Conservation (phyloP, 1,139 yeast genomes). For the Meyerozyma sp. region DNA sequence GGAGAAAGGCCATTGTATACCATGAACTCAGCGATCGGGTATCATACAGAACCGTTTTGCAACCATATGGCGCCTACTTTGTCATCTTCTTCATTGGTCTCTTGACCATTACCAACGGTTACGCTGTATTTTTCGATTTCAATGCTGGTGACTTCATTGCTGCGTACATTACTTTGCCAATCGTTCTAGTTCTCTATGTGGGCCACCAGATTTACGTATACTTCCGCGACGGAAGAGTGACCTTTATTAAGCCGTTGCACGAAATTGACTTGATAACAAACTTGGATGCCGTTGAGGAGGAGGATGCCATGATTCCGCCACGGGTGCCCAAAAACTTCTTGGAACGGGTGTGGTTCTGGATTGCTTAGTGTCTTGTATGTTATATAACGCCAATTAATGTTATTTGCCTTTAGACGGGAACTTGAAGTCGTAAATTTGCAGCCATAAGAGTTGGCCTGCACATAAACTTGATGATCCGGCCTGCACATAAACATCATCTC, state of each 20-base stretch:
- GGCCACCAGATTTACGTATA: slow-evolving; percentile 35
- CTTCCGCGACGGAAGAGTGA: slow-evolving; percentile 20
- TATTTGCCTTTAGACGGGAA: not conserved
- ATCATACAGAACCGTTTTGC: slow-evolving; percentile 42
- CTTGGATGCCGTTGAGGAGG: slow-evolving; percentile 34
- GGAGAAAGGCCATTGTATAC: slow-evolving; percentile 46
- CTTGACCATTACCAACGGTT: slow-evolving; percentile 54
- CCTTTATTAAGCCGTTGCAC: slow-evolving; percentile 34
- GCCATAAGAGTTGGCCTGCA: not conserved
- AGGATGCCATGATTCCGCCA: slow-evolving; percentile 25
- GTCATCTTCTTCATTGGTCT: slow-evolving; percentile 41
- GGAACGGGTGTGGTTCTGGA: slow-evolving; percentile 38
- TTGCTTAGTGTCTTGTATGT: slow-evolving; percentile 7
- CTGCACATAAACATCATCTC: not conserved
- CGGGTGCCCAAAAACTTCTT: slow-evolving; percentile 28
- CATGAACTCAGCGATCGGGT: slow-evolving; percentile 41
- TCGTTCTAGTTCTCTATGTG: slow-evolving; percentile 41
- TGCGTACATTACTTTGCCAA: slow-evolving; percentile 57
- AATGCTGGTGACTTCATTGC: slow-evolving; percentile 49
- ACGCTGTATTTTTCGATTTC: slow-evolving; percentile 49
- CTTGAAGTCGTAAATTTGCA: not conserved
- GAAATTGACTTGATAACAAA: slow-evolving; percentile 44
- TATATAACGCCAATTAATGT: not conserved
- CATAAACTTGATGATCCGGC: not conserved
- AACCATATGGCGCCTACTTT: slow-evolving; percentile 48